phyloP scores from a whole-genome alignment of 2,329 filamentous ascomycete species.

The Stemphylium beticola region DNA sequence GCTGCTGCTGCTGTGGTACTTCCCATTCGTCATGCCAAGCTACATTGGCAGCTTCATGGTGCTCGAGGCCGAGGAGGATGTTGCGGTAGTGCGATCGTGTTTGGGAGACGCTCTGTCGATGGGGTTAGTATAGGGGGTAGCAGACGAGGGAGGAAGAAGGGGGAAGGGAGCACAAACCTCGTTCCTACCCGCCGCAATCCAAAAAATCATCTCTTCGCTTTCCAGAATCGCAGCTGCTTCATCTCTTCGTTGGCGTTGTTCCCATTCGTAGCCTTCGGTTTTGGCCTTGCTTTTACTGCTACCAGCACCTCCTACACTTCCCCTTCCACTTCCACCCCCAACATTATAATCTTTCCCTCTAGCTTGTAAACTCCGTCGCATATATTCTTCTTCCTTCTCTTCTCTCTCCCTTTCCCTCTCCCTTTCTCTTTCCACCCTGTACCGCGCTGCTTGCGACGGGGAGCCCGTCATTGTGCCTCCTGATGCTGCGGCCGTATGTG shows the following conservation, averaged over 20 bases:
- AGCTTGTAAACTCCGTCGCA: slow-evolving; percentile 39
- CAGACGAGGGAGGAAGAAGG: neutral
- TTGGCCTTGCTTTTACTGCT: neutral
- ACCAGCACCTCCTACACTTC: neutral
- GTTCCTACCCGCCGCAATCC: slow-evolving; percentile 38
- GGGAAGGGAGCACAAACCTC: slow-evolving; percentile 35
- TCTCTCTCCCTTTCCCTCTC: too few relatives aligned
- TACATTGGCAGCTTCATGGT: neutral
- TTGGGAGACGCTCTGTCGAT: slow-evolving; percentile 34
- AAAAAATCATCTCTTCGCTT: slow-evolving; percentile 47
- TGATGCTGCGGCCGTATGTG: neutral
- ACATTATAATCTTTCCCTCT: slow-evolving; percentile 16
- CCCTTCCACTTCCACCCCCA: neutral
- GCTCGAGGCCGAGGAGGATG: slow-evolving; percentile 22
- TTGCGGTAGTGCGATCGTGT: slow-evolving; percentile 42
- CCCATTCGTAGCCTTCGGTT: slow-evolving; percentile 25
- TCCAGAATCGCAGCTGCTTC: slow-evolving; percentile 43
- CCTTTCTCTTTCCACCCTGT: too few relatives aligned
- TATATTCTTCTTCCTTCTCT: neutral
- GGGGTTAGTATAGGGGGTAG: too few relatives aligned
- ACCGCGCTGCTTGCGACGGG: too few relatives aligned
- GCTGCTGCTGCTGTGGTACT: slow-evolving; percentile 3
- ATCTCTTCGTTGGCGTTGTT: slow-evolving; percentile 34
- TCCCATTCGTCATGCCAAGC: slow-evolving; percentile 27
- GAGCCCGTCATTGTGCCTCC: too few relatives aligned